Conservation (phyloP, 2,329 filamentous ascomycete species). For the Calonectria naviculata region DNA sequence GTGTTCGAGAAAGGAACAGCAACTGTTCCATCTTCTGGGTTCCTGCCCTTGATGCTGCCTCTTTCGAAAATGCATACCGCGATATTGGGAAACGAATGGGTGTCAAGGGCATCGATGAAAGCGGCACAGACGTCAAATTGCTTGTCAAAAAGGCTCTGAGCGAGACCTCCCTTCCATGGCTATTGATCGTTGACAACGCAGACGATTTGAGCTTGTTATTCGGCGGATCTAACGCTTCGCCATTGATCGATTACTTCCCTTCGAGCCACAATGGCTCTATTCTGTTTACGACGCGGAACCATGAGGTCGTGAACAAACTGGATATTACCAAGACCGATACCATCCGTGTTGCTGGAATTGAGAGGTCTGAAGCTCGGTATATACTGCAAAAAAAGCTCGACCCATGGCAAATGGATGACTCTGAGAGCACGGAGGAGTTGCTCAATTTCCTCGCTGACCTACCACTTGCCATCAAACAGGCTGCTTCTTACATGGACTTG, state of each 20-base stretch:
- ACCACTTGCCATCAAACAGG: constrained; percentile 50
- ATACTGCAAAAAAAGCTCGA: constrained; percentile 34
- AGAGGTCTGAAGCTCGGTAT: constrained; percentile 27
- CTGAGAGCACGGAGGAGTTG: constrained; percentile 30
- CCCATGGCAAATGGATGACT: constrained; percentile 31
- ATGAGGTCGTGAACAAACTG: constrained; percentile 12
- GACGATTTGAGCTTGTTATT: constrained; percentile 50
- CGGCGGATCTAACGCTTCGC: constrained; percentile 24
- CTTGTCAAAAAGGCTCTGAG: constrained; percentile 49
- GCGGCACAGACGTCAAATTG: constrained; percentile 47
- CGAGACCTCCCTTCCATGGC: constrained; percentile 44
- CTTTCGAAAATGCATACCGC: constrained; percentile 49
- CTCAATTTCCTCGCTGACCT: constrained; percentile 44
- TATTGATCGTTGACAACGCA: constrained; percentile 57
- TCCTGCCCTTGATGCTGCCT: constrained; percentile 38
- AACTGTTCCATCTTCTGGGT: constrained; percentile 55
- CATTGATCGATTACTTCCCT: constrained; percentile 41
- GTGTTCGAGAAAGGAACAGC: constrained; percentile 32
- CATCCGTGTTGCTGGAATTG: constrained; percentile 32
- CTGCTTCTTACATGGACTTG: constrained; percentile 48
- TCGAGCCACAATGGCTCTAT: constrained; percentile 25
- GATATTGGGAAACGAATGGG: constrained; percentile 44
- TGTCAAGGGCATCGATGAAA: constrained; percentile 42
- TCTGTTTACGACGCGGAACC: constrained; percentile 34
- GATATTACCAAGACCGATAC: constrained; percentile 21